These are phyloP conservation scores for Fusarium sp. DNA, from an alignment of 2,329 filamentous ascomycete species.

Conservation along the genomic window DNA sequence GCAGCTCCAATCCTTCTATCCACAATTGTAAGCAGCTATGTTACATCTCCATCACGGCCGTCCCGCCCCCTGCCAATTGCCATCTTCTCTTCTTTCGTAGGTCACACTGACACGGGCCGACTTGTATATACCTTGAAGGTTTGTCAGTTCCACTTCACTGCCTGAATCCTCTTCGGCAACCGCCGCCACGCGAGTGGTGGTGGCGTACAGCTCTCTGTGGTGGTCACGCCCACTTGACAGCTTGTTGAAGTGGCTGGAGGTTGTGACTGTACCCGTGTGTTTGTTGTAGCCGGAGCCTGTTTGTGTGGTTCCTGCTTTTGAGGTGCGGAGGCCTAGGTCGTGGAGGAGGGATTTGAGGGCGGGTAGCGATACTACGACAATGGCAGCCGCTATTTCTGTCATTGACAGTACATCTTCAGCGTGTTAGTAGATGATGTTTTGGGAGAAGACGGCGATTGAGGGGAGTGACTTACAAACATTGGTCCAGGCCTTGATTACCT, in stretches of 20 bases:
- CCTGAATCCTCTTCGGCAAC: conserved; percentile 38
- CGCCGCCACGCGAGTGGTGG: conserved; percentile 27
- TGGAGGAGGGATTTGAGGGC: conserved; percentile 41
- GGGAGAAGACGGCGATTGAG: no score
- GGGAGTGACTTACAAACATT: conserved; percentile 39
- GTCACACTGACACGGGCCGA: conserved; percentile 43
- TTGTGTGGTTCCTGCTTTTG: conserved; percentile 28
- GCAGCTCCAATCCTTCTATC: no score
- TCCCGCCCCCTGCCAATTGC: conserved; percentile 3
- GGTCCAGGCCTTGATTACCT: conserved; percentile 45
- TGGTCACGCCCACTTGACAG: conserved; percentile 39
- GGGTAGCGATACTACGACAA: conserved; percentile 39
- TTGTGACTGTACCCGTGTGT: conserved; percentile 6
- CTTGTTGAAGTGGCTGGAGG: conserved; percentile 39
- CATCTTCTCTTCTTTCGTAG: conserved; percentile 28
- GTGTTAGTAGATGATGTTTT: background rate
- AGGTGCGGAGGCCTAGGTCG: conserved; percentile 27
- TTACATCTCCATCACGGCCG: no score
- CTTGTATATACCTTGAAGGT: conserved; percentile 43
- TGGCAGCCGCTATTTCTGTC: conserved; percentile 39
- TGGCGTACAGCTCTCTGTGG: conserved; percentile 16
- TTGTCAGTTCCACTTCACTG: conserved; percentile 44
- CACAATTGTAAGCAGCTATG: no score
- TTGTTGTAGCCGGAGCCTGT: conserved; percentile 40
- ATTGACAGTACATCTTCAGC: conserved; percentile 37